Evolutionary conservation across 305 asterid genomes (phyloP).

Genomic region (Solanum hybrid): DNA sequence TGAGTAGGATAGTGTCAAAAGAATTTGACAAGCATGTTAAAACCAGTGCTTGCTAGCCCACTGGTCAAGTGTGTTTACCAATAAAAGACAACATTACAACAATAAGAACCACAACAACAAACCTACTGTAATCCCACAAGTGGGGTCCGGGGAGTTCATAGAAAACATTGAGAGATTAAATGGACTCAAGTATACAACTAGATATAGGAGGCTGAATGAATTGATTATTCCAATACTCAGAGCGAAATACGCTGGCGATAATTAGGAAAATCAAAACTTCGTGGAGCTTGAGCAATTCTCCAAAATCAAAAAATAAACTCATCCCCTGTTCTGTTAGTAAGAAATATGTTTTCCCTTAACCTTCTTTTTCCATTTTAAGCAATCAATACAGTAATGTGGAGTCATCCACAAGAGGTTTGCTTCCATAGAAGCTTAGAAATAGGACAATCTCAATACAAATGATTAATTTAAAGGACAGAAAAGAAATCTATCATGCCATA

Average conservation of each 20-base stretch:
- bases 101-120: neutral
- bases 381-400: neutral
- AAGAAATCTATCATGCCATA: neutral
- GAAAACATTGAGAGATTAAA: neutral
- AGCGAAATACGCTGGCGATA: neutral
- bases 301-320: neutral
- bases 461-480: neutral
- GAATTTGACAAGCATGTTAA: neutral
- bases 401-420: neutral
- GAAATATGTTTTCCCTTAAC: neutral
- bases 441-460: neutral
- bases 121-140: neutral
- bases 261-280: neutral
- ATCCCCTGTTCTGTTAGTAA: neutral
- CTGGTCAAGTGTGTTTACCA: neutral
- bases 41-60: neutral
- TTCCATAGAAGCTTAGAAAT: neutral
- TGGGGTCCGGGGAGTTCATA: neutral
- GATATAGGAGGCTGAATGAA: neutral
- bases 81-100: neutral
- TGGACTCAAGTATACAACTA: neutral
- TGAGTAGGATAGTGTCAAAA: slow-evolving; percentile 1
- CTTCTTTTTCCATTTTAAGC: neutral
- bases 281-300: neutral
- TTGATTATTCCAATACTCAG: neutral